These are phyloP conservation scores for Filobasidium wieringae DNA, from an alignment of 768 basidiomycete genomes.

Conservation along the genomic window DNA sequence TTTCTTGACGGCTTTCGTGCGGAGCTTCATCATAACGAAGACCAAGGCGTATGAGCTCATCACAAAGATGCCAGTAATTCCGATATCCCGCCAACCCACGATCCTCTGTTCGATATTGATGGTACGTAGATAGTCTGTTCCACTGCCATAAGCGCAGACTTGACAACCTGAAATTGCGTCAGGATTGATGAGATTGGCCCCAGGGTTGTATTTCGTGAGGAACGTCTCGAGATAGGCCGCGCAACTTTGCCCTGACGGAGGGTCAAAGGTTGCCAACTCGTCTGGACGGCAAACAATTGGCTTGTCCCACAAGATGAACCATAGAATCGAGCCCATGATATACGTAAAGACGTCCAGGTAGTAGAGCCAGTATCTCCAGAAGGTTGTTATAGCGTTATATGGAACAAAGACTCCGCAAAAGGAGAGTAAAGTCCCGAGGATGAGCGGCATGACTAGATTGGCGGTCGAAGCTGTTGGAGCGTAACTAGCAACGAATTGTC, in stretches of 20 bases:
- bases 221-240: constrained; percentile 28
- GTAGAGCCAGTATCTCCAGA: constrained; percentile 28
- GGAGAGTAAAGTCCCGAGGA: constrained; percentile 19
- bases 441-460: constrained; percentile 30
- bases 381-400: constrained; percentile 11
- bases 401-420: constrained; percentile 13
- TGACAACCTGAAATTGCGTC: constrained; percentile 21
- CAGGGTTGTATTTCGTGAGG: constrained; percentile 20
- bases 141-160: constrained; percentile 27
- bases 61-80: constrained; percentile 20
- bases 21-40: constrained; percentile 23
- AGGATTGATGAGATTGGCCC: constrained; percentile 10
- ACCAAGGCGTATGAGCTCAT: constrained; percentile 20
- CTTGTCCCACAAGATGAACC: constrained; percentile 30
- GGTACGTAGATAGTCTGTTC: constrained; percentile 28
- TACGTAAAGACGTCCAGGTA: constrained; percentile 19
- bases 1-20: constrained; percentile 30
- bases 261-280: constrained; percentile 27
- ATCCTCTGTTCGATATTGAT: constrained; percentile 20
- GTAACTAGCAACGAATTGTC: constrained; percentile 17
- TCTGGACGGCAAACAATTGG: constrained; percentile 25
- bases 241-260: constrained; percentile 33
- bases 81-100: constrained; percentile 22
- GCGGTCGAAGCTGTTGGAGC: constrained; percentile 33
- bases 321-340: constrained; percentile 25